Conservation (phyloP, 306 rosid species). For the Leucaena leucocephala region DNA sequence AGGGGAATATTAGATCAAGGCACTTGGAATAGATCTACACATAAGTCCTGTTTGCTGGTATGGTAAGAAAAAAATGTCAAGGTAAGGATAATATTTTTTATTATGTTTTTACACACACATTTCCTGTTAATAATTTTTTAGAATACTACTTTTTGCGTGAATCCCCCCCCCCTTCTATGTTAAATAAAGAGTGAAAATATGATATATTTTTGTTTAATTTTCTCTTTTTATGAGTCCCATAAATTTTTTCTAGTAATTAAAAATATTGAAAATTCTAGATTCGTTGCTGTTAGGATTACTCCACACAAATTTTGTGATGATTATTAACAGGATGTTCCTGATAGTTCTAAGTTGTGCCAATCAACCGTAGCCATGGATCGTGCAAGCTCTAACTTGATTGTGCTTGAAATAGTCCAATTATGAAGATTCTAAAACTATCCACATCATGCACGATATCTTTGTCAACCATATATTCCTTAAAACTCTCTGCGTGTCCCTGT, state of each 20-base stretch:
- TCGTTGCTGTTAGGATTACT: slow-evolving; percentile 3
- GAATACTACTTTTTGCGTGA: too few species aligned
- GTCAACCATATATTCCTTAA: slow-evolving; percentile 14
- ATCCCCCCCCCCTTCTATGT: too few species aligned
- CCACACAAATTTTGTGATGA: neutral
- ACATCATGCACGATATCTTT: slow-evolving; percentile 20
- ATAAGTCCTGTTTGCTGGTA: neutral
- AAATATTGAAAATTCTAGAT: neutral
- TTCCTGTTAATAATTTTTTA: too few species aligned
- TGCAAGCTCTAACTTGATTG: slow-evolving; percentile 6
- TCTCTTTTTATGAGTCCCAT: neutral
- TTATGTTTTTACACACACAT: too few species aligned
- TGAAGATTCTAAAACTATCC: slow-evolving; percentile 29
- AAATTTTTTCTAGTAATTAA: neutral
- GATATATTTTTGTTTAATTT: too few species aligned
- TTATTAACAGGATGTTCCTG: slow-evolving; percentile 13
- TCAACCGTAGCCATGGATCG: slow-evolving; percentile 9
- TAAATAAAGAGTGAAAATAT: too few species aligned
- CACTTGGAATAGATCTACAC: neutral
- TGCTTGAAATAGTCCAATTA: slow-evolving; percentile 19
- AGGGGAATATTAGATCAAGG: slow-evolving; percentile 13
- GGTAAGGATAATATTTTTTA: too few species aligned
- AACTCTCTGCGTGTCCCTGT: neutral
- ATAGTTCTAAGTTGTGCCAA: slow-evolving; percentile 8
- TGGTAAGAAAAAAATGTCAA: too few species aligned